Evolutionary conservation across 495 filamentous ascomycete species (phyloP), one percentile per base, ranked within the genome.

Genomic region (Hyaloscypha bicolor): DNA sequence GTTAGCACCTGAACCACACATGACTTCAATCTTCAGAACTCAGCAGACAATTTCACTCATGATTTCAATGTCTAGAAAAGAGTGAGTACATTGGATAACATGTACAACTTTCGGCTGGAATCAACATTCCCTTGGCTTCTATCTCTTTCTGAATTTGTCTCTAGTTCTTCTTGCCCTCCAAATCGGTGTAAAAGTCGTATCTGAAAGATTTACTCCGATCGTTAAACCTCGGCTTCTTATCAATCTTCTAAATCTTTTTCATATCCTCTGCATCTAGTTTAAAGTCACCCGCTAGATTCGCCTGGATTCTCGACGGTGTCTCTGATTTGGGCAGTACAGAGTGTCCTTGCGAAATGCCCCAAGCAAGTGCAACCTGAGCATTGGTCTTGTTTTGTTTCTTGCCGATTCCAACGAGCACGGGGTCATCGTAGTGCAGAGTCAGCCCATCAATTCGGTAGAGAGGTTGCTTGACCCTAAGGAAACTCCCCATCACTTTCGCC

Each of bases 251-350:
- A 68, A 89, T 85, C 76, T 80, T 82, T 71, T 81, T 72, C 72
- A 88, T 71, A 64, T 89, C 86, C n/a, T 80, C 79, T 31, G 66
- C 58, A 16, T 76, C 76, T 1, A 90, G 74, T 74, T 83, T 82
- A 70, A 90, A 90, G 59, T 87, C 86, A 1, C 81, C 83, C 39
- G 85, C 85, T 19, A 89, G 67, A 68, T 90, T 90, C 16, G 65
- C 68, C 70, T 75, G 78, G 67, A 90, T 90, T 8, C 87, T 70
- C 30, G 74, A 72, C 0, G 83, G 81, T 0, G 84, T 83, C 71
- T 84, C 85, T 19, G 63, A 67, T 79, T 93, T 94, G 3, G 89
- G 88, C 58, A 94, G 80, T 12, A 93, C 89, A 6, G 79, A 79
- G 33, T 85, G 85, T 11, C 86, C 89, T 32, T 84, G 76, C n/a